Evolutionary conservation across 2,329 filamentous ascomycete species (phyloP).

Genomic region (Neurospora sp.): DNA sequence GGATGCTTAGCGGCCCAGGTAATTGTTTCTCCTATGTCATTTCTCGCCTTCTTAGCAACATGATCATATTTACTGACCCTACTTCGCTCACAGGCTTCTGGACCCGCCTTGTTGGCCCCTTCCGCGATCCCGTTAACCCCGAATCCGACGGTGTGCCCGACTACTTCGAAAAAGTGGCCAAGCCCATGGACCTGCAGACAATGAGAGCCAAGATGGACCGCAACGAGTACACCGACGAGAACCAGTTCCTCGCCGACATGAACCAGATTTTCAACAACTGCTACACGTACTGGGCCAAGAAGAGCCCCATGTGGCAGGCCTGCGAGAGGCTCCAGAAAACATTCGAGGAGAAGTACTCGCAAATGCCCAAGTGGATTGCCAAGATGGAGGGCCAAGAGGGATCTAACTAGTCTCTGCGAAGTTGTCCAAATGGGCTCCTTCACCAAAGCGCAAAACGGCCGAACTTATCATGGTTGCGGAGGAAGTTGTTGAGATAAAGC

Average conservation of each 20-base stretch:
- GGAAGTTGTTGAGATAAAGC: neutral
- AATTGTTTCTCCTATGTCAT: conserved; percentile 7
- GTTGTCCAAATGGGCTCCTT: neutral
- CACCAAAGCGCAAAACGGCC: neutral
- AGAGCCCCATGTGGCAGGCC: conserved; percentile 42
- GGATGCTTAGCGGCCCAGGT: conserved; percentile 55
- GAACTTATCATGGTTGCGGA: neutral
- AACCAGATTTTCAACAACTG: conserved; percentile 54
- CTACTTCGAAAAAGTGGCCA: conserved; percentile 50
- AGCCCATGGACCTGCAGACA: conserved; percentile 51
- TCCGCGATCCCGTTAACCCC: conserved; percentile 50
- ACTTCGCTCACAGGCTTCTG: conserved; percentile 41
- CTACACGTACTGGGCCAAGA: conserved; percentile 51
- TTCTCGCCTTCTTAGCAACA: neutral
- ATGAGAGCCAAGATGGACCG: conserved; percentile 51
- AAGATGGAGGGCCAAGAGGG: conserved; percentile 39
- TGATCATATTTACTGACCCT: neutral
- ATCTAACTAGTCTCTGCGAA: neutral
- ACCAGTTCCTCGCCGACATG: conserved; percentile 47
- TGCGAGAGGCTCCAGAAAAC: conserved; percentile 48
- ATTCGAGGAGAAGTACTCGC: conserved; percentile 34
- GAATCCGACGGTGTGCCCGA: conserved; percentile 45
- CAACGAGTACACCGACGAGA: conserved; percentile 38
- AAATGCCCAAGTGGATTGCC: conserved; percentile 50
- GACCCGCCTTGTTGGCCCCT: conserved; percentile 55